Conservation (phyloP, 768 basidiomycete species). For the Gloeopeniophorella convolvens region DNA sequence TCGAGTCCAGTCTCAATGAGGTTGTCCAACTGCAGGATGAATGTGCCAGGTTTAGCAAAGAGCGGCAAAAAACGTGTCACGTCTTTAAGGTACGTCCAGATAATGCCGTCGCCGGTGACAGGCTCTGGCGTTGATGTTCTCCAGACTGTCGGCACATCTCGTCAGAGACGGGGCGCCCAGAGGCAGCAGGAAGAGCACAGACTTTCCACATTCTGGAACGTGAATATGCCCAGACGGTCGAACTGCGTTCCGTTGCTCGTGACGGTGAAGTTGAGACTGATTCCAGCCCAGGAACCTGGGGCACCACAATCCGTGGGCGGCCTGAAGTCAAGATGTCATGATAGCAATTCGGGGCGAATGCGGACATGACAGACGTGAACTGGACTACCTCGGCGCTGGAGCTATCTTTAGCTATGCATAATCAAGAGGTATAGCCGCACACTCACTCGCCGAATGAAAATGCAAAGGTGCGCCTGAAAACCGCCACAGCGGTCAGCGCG, state of each 20-base stretch:
- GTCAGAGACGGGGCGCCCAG: background rate
- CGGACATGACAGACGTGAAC: constrained; percentile 39
- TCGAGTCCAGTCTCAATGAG: constrained; percentile 48
- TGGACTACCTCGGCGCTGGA: constrained; percentile 57
- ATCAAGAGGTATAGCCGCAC: background rate
- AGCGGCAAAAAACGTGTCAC: constrained; percentile 67
- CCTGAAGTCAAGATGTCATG: constrained; percentile 29
- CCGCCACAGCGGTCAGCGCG: background rate
- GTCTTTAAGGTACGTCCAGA: constrained; percentile 75
- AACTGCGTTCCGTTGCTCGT: constrained; percentile 75
- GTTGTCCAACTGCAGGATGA: constrained; percentile 73
- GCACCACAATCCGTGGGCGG: constrained; percentile 69
- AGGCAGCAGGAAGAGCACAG: constrained; percentile 22
- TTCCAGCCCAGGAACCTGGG: constrained; percentile 65
- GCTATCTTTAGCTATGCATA: background rate
- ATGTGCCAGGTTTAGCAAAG: constrained; percentile 58
- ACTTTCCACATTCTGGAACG: constrained; percentile 76
- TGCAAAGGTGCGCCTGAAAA: constrained; percentile 58
- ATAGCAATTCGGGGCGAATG: background rate
- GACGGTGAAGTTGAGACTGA: constrained; percentile 72
- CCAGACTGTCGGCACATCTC: constrained; percentile 46
- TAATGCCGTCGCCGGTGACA: constrained; percentile 55
- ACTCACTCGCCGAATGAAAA: constrained; percentile 63
- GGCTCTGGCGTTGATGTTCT: constrained; percentile 78
- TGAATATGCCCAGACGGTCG: constrained; percentile 66